Percentiles rank a stretch among this genome's conserved stretches.
Conservation (phyloP, 495 filamentous ascomycete genomes). For the Massariosphaeria phaeospora region DNA sequence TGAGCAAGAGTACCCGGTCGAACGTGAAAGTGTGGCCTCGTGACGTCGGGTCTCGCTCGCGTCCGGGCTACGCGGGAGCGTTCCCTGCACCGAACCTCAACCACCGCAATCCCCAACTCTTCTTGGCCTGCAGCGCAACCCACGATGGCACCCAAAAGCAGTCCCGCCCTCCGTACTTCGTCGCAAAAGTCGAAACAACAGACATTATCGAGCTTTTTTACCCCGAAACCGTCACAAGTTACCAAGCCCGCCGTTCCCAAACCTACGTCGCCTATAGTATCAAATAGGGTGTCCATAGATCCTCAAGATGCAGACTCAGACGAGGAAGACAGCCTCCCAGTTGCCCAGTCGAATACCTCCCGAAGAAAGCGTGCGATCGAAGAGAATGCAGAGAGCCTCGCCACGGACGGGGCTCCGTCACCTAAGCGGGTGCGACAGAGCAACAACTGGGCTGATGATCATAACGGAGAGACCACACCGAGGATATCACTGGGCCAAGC, state of each 20-base stretch:
- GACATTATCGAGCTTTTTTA: slow-evolving; percentile 84
- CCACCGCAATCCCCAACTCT: not conserved
- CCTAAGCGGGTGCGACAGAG: slow-evolving; percentile 38
- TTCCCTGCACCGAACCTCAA: not conserved
- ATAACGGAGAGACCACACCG: not conserved
- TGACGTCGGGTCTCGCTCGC: slow-evolving; percentile 23
- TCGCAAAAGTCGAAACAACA: slow-evolving; percentile 63
- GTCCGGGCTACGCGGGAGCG: not conserved
- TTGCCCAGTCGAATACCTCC: not conserved
- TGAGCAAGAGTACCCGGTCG: not conserved
- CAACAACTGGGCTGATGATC: slow-evolving; percentile 18
- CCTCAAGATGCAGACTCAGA: not conserved
- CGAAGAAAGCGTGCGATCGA: slow-evolving; percentile 5
- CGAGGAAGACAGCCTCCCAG: slow-evolving; percentile 11
- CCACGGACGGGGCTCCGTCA: slow-evolving; percentile 36
- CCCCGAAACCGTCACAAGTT: slow-evolving; percentile 50
- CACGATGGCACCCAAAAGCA: slow-evolving; percentile 29
- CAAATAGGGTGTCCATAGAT: slow-evolving; percentile 4
- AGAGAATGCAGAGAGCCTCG: slow-evolving; percentile 30
- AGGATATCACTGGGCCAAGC: slow-evolving; percentile 21
- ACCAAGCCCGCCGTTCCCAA: slow-evolving; percentile 15
- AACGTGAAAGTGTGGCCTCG: slow-evolving; percentile 15
- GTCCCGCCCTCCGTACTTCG: slow-evolving; percentile 23
- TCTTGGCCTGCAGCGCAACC: slow-evolving; percentile 21
- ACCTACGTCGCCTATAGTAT: slow-evolving; percentile 16